Evolutionary conservation across 2,329 filamentous ascomycete species (phyloP), one percentile per base, ranked within the genome.

Genomic region (Botryotinia convoluta): DNA sequence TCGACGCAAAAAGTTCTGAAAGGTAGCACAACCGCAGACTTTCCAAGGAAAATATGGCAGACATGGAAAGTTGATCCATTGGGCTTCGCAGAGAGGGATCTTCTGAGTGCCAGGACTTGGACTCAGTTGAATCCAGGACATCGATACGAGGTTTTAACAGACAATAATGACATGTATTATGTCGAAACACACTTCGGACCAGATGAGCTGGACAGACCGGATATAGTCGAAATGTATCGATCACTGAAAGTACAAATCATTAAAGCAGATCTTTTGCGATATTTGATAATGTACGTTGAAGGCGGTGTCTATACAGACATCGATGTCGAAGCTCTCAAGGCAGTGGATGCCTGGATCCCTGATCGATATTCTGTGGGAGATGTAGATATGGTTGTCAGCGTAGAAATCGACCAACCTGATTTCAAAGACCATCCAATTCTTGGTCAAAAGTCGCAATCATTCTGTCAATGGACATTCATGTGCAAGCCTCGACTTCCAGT

Each of bases 391-490:
- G 88, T 93, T 32, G 87, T 93, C 39, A 90, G 91, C 22, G 85
- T 93, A 1, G 91, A 93, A 80, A 91, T 93, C 73, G 91, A 93
- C 78, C 87, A 92, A 81, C 91, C 91, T 0, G 85, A 88, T 14
- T 92, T 89, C 82, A 83, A 82, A 29, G 82, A 89, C 68, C 91
- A 93, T 79, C 85, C 88, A 2, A 89, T 93, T 45, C 84, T 93
- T 0, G 91, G 91, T 22, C 86, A 85, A 67, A 93, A 93, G 81
- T 92, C 88, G 54, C 84, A 86, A 76, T 93, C 90, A 0, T 93
- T 93, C 80, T 93, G 91, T 80, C 91, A 93, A 79, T 93, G 91
- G 91, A 93, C 91, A 0, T 92, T 93, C 78, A 90, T 92, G 83
- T 88, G 88, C 77, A 91, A 92, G 79, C 90, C 91, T 0, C 84